Evolutionary conservation across 2,329 filamentous ascomycete species (phyloP).

Genomic region (Diaporthe velutina): DNA sequence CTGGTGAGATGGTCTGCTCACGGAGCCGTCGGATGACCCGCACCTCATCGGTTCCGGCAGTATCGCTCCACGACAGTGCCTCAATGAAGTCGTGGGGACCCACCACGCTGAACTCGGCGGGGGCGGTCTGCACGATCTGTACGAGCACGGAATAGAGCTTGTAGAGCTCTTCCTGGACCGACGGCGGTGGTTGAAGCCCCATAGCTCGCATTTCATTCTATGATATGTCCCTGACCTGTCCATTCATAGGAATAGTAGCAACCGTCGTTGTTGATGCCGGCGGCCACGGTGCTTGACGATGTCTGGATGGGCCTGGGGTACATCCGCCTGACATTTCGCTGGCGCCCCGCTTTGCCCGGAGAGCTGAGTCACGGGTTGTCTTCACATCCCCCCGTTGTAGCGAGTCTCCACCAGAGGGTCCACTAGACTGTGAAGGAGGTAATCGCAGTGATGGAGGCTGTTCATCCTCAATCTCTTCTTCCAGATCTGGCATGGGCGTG

Average conservation of each 20-base stretch:
- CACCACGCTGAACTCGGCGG: neutral
- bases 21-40: conserved; percentile 1
- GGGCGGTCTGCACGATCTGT: neutral
- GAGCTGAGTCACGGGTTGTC: too few species aligned
- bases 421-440: neutral
- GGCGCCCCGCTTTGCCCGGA: neutral
- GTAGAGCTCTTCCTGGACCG: conserved; percentile 1
- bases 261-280: neutral
- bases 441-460: neutral
- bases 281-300: neutral
- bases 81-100: conserved; percentile 24
- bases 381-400: neutral
- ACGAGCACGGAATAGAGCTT: conserved; percentile 16
- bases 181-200: neutral
- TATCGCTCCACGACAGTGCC: conserved; percentile 14
- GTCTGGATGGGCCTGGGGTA: neutral
- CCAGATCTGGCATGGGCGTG: neutral
- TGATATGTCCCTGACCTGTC: neutral
- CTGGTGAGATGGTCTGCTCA: neutral
- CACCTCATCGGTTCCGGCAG: neutral
- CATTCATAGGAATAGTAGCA: neutral
- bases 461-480: too few species aligned
- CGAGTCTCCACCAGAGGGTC: neutral
- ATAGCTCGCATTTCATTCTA: neutral
- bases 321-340: conserved; percentile 7